A percentile compares a stretch with the other conserved stretches of the same genome.
Evolutionary conservation across 495 filamentous ascomycete genomes (phyloP).

Genomic region (Penicillium egyptiacum): DNA sequence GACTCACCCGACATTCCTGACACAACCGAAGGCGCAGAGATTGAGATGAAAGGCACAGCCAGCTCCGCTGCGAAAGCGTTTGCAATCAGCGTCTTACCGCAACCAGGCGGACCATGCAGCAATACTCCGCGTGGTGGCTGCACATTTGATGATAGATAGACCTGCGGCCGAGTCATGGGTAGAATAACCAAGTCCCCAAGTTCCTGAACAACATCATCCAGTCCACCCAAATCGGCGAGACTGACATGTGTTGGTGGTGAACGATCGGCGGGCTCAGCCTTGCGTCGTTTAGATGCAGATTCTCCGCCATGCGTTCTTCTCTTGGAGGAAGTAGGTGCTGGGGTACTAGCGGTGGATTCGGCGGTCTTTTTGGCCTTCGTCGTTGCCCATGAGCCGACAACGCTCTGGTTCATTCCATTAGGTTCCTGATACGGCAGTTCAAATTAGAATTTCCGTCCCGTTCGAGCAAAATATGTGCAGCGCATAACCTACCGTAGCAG

Average conservation of each 20-base stretch:
- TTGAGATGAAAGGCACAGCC: constrained; percentile 81
- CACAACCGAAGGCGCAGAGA: constrained; percentile 85
- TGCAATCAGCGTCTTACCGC: constrained; percentile 92
- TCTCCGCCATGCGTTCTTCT: constrained; percentile 64
- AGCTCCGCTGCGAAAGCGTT: constrained; percentile 86
- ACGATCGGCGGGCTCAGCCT: constrained; percentile 57
- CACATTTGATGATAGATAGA: constrained; percentile 58
- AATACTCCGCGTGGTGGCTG: constrained; percentile 85
- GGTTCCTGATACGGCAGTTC: constrained; percentile 43
- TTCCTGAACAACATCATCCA: constrained; percentile 74
- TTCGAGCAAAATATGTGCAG: neutral
- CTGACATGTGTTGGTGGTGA: constrained; percentile 74
- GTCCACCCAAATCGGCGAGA: constrained; percentile 79
- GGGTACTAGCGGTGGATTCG: constrained; percentile 25
- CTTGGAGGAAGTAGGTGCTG: constrained; percentile 39
- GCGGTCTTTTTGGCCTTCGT: constrained; percentile 40
- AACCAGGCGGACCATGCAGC: constrained; percentile 89
- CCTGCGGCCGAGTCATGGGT: constrained; percentile 72
- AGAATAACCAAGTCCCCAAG: constrained; percentile 80
- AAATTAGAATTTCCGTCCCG: constrained; percentile 1
- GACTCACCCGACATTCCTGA: constrained; percentile 96
- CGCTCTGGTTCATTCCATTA: constrained; percentile 73
- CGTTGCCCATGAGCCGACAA: constrained; percentile 67
- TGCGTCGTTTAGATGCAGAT: constrained; percentile 65
- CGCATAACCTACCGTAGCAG: constrained; percentile 30